Conservation (phyloP, 2,329 filamentous ascomycete species). For the Aspergillus sp. region DNA sequence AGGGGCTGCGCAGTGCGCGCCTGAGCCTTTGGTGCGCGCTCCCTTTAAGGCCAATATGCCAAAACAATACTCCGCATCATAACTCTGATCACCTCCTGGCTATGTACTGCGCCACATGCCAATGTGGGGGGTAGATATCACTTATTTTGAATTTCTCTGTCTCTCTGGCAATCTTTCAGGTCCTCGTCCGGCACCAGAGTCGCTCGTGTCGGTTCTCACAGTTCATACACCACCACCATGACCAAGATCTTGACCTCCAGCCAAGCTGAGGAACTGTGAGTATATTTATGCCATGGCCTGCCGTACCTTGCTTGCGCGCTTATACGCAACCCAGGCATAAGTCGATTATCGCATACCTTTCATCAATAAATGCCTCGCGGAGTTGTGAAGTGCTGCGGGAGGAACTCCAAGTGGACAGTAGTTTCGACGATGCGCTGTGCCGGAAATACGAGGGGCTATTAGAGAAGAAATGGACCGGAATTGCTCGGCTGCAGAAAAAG, state of each 20-base stretch:
- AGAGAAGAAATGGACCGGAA: conserved; percentile 98
- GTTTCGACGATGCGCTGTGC: conserved; percentile 58
- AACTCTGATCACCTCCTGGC: background rate
- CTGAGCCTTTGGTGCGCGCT: background rate
- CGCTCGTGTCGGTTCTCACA: background rate
- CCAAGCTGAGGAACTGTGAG: conserved; percentile 1
- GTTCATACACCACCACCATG: background rate
- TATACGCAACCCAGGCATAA: background rate
- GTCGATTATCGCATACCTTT: background rate
- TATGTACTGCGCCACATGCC: background rate
- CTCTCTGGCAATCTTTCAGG: background rate
- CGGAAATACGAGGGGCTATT: conserved; percentile 87
- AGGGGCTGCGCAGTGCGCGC: conserved; percentile 2
- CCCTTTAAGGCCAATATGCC: background rate
- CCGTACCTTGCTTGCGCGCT: background rate
- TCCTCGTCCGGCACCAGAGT: background rate
- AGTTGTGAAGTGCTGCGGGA: background rate
- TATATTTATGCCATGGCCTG: background rate
- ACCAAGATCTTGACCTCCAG: conserved; percentile 4
- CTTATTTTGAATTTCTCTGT: background rate
- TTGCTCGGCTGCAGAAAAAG: conserved; percentile 95
- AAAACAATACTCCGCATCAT: background rate
- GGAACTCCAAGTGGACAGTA: background rate
- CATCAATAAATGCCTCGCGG: background rate
- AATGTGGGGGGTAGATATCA: background rate